These are phyloP conservation scores for Botrytis fragariae DNA, from an alignment of 2,329 filamentous ascomycete genomes.

Conservation along the genomic window DNA sequence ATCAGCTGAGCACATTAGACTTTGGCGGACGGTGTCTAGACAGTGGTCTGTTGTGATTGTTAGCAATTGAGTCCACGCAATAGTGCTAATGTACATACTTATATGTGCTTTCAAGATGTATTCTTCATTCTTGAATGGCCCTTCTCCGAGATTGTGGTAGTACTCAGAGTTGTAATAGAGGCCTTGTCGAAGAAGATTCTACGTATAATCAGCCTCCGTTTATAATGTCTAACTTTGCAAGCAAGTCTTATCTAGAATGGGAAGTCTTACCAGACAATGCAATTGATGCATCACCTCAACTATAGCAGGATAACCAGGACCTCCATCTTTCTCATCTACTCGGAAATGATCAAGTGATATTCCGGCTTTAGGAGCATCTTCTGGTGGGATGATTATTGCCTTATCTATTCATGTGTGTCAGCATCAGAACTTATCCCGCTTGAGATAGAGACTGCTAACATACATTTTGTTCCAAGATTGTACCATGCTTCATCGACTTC, in stretches of 20 bases:
- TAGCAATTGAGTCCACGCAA: background rate
- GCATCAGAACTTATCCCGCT: background rate
- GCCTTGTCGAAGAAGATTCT: slow-evolving; percentile 50
- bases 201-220: background rate
- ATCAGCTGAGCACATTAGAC: slow-evolving; percentile 54
- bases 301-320: slow-evolving; percentile 8
- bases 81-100: background rate
- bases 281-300: slow-evolving; percentile 12
- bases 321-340: slow-evolving; percentile 12
- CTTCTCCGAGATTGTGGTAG: slow-evolving; percentile 45
- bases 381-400: slow-evolving; percentile 12
- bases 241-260: background rate
- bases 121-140: slow-evolving; percentile 49
- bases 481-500: slow-evolving; percentile 8
- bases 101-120: slow-evolving; percentile 50
- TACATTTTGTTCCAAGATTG: slow-evolving; percentile 36
- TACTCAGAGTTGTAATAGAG: slow-evolving; percentile 54
- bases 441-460: background rate
- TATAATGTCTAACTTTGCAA: background rate
- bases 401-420: background rate
- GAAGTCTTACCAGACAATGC: slow-evolving; percentile 12
- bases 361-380: background rate
- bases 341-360: slow-evolving; percentile 13
- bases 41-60: slow-evolving; percentile 44
- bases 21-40: slow-evolving; percentile 52